Base-by-base conservation (phyloP, 2,329 filamentous ascomycete species). In the Claviceps fusiformis region DNA sequence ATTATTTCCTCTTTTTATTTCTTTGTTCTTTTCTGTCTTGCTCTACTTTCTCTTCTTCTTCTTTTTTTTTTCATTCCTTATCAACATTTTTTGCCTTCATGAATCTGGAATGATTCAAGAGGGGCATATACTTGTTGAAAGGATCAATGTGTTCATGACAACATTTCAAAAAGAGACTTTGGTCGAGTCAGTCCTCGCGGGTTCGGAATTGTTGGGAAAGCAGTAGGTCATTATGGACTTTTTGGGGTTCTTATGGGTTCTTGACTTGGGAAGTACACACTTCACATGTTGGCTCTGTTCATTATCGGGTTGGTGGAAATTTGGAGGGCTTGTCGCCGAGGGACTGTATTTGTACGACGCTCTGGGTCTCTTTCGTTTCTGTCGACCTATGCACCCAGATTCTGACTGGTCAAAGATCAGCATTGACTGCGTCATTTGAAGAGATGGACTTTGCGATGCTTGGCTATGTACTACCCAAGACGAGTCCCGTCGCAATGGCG, bases 21-120 rank as follows among this genome's bases (percentile, higher is more conserved):
- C 13, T 45, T 24, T 45, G 37, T n/a, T 43, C 15, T 35, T 48
- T 53, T 2, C 7, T 37, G 27, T 17, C 17, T 51, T 46, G 24
- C 24, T 24, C 24, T 24, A 24, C 24, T 44, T 29, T 43, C 29
- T 43, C 6, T 39, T 44, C 6, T 43, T 27, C 13, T 31, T 44
- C 31, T 52, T 24, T 45, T 46, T n/a, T 43, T n/a, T 35, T 48
- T 53, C 4, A 13, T 37, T 37, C 27, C 17, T 51, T 46, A 7
- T 41, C 15, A 47, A n/a, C 46, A 41, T n/a, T 48, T 33, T 6
- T 46, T 31, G 41, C 35, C 24, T 4, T 43, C 24, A 41, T 54
- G 47, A 29, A 54, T 47, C 55, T 51, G 52, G 41, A 54, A 56
- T 19, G 55, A 27, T 56, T 52, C 37, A 35, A 19, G 31, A 35